phyloP scores from a whole-genome alignment of 768 basidiomycete genomes.

The Serendipita sp. region DNA sequence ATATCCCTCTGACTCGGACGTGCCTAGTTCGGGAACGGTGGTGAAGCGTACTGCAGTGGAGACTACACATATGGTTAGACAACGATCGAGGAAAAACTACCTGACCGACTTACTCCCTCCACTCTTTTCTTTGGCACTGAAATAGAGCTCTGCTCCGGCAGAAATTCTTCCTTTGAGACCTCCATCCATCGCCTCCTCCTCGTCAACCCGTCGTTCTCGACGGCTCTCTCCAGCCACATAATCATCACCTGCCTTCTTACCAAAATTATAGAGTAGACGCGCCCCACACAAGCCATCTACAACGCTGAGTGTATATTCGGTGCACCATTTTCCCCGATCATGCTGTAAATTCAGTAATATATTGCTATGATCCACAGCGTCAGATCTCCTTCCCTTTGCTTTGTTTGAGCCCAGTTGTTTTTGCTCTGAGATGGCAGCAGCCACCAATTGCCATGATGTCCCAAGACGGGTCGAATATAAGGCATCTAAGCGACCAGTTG shows the following conservation, averaged over 20 bases:
- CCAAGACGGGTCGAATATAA: constrained; percentile 70
- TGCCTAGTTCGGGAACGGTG: constrained; percentile 68
- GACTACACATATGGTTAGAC: constrained; percentile 27
- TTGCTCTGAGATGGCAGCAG: constrained; percentile 68
- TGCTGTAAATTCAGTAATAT: constrained; percentile 76
- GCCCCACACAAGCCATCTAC: constrained; percentile 90
- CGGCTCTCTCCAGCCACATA: constrained; percentile 14
- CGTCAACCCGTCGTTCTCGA: constrained; percentile 50
- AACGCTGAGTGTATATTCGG: constrained; percentile 87
- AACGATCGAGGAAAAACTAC: background rate
- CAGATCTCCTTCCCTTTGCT: constrained; percentile 6
- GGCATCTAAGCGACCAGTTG: constrained; percentile 75
- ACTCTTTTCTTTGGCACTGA: constrained; percentile 83
- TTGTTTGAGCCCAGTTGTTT: constrained; percentile 10
- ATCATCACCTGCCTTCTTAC: constrained; percentile 37
- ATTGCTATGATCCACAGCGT: constrained; percentile 19
- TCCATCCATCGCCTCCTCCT: constrained; percentile 84
- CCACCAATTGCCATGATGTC: constrained; percentile 60
- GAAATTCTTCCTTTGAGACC: constrained; percentile 83
- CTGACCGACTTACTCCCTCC: constrained; percentile 53
- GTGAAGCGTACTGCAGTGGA: constrained; percentile 91
- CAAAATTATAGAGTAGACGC: constrained; percentile 82
- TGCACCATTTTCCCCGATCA: constrained; percentile 81
- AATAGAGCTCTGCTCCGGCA: constrained; percentile 83
- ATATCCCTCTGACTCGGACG: constrained; percentile 24